Conservation (phyloP, 2,329 filamentous ascomycete genomes). For the Dothideomycetes sp. region DNA sequence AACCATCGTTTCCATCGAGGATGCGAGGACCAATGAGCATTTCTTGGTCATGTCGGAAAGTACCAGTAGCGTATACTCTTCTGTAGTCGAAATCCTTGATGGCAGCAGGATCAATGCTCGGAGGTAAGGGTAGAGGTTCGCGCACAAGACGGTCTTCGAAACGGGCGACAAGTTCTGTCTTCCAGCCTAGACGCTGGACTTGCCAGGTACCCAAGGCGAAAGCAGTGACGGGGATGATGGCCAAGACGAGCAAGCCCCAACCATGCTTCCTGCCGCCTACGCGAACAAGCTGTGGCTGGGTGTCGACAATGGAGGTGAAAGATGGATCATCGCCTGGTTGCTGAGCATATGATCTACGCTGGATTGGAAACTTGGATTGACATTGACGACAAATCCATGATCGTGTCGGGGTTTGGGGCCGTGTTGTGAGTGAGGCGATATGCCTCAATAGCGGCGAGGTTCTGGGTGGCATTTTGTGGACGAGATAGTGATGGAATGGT, state of each 20-base stretch:
- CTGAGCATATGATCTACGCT: slow-evolving; percentile 27
- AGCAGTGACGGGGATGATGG: slow-evolving; percentile 82
- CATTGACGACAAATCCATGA: slow-evolving; percentile 23
- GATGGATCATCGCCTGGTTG: slow-evolving; percentile 62
- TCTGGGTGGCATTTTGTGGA: slow-evolving; percentile 7
- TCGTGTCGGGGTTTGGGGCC: not conserved
- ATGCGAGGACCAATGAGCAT: slow-evolving; percentile 92
- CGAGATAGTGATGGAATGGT: too few relatives aligned
- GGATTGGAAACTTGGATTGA: slow-evolving; percentile 18
- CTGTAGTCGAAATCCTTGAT: slow-evolving; percentile 88
- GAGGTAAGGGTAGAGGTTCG: slow-evolving; percentile 75
- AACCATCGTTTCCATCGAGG: slow-evolving; percentile 82
- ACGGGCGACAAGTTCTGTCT: slow-evolving; percentile 81
- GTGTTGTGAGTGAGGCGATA: slow-evolving; percentile 6
- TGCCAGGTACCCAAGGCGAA: slow-evolving; percentile 93
- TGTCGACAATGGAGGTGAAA: slow-evolving; percentile 81
- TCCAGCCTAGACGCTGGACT: slow-evolving; percentile 85
- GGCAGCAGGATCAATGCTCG: slow-evolving; percentile 69
- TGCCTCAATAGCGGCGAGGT: slow-evolving; percentile 11
- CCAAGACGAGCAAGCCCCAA: slow-evolving; percentile 69
- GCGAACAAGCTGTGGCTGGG: slow-evolving; percentile 71
- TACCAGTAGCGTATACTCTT: slow-evolving; percentile 65
- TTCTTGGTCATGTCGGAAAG: slow-evolving; percentile 77
- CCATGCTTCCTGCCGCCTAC: slow-evolving; percentile 61
- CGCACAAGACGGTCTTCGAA: slow-evolving; percentile 87